Conservation (phyloP, 2,329 filamentous ascomycete species). For the Celoporthe dispersa region DNA sequence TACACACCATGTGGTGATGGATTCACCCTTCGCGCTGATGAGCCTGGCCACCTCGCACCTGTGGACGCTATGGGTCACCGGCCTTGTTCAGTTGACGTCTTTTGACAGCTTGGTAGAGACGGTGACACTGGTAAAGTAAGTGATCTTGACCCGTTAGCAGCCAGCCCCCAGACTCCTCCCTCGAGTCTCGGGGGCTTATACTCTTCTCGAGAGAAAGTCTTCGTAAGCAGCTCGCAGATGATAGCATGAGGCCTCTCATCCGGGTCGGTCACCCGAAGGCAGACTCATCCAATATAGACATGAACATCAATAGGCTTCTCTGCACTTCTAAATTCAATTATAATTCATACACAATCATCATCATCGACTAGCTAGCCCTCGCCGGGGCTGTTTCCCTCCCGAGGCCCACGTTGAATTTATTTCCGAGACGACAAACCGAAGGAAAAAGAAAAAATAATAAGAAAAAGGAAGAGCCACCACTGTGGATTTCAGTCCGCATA, state of each 20-base stretch:
- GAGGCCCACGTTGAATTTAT: conserved; percentile 2
- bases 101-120: no score
- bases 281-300: background rate
- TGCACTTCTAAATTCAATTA: conserved; percentile 28
- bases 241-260: background rate
- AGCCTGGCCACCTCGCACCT: no score
- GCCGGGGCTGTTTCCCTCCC: conserved; percentile 2
- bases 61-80: no score
- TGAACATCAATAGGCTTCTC: conserved; percentile 15
- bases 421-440: background rate
- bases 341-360: conserved; percentile 28
- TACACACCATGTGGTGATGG: no score
- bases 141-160: background rate
- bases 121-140: background rate
- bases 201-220: background rate
- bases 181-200: background rate
- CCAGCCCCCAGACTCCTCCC: background rate
- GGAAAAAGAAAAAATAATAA: background rate
- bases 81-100: no score
- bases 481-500: conserved; percentile 16
- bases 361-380: conserved; percentile 13
- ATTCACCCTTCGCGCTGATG: no score
- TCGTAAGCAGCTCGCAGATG: background rate
- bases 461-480: conserved; percentile 7
- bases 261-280: background rate